Evolutionary conservation across 1,139 yeast genomes (phyloP).

Genomic region (Saccharomyces hybrid): DNA sequence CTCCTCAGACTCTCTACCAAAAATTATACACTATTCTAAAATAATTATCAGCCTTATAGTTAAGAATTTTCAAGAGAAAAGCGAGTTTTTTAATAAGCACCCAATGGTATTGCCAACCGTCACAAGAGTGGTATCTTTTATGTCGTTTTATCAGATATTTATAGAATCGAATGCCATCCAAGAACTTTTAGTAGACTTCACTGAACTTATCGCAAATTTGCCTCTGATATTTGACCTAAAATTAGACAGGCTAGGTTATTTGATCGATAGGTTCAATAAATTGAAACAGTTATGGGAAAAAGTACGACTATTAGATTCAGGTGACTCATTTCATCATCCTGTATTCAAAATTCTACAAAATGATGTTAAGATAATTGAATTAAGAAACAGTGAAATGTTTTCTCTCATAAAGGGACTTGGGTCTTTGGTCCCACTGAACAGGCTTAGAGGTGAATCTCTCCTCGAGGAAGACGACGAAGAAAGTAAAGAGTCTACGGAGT

Average conservation of each 20-base stretch:
- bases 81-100: conserved; percentile 19
- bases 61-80: conserved; percentile 15
- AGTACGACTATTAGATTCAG: conserved; percentile 18
- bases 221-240: conserved; percentile 14
- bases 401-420: conserved; percentile 16
- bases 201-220: conserved; percentile 17
- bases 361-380: conserved; percentile 21
- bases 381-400: conserved; percentile 14
- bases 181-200: conserved; percentile 18
- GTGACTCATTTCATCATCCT: conserved; percentile 21
- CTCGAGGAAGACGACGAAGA: conserved; percentile 8
- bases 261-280: conserved; percentile 19
- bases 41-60: conserved; percentile 18
- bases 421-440: conserved; percentile 7
- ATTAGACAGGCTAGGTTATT: conserved; percentile 40
- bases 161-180: conserved; percentile 16
- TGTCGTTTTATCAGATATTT: conserved; percentile 24
- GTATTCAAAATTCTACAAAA: conserved; percentile 24
- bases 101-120: conserved; percentile 21
- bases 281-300: conserved; percentile 22
- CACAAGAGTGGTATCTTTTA: conserved; percentile 21
- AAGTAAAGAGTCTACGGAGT: conserved; percentile 13
- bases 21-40: conserved; percentile 17
- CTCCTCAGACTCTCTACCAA: conserved; percentile 15
- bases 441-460: conserved; percentile 5